phyloP scores from a whole-genome alignment of 2,329 filamentous ascomycete genomes.

The Cephalotrichum gorgonifer region DNA sequence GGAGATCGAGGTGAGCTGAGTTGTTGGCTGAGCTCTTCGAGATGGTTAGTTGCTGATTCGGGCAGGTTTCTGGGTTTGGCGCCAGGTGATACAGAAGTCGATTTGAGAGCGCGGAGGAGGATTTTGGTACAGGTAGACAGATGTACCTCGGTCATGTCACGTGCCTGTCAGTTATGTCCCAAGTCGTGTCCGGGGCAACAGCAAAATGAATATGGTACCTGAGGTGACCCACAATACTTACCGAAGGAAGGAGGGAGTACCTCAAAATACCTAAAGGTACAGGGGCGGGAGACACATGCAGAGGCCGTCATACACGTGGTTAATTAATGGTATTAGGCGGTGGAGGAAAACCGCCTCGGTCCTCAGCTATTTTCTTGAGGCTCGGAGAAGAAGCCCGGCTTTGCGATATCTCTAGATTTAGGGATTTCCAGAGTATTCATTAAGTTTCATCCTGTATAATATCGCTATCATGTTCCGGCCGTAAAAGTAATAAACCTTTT shows the following conservation, averaged over 20 bases:
- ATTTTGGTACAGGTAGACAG: neutral
- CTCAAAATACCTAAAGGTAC: neutral
- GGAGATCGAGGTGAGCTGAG: neutral
- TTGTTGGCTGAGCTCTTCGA: neutral
- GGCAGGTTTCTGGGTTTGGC: neutral
- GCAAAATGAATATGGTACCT: neutral
- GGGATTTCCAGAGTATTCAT: too few relatives aligned
- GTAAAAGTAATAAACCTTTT: too few relatives aligned
- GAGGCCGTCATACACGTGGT: neutral
- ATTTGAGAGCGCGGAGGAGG: constrained; percentile 1
- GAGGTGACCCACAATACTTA: neutral
- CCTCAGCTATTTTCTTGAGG: too few relatives aligned
- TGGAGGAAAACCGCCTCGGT: too few relatives aligned
- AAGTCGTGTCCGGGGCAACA: neutral
- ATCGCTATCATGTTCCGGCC: too few relatives aligned
- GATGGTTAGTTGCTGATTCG: constrained; percentile 3
- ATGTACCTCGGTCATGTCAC: neutral
- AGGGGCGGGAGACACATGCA: neutral
- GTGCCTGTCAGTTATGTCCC: neutral
- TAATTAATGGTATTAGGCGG: neutral
- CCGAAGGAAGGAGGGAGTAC: too few relatives aligned
- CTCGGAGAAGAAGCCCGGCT: too few relatives aligned
- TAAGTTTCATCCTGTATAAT: too few relatives aligned
- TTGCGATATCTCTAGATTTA: too few relatives aligned
- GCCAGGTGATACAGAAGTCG: constrained; percentile 2